Base-by-base conservation (phyloP, 257 asterid species). In the Petrea volubilis region DNA sequence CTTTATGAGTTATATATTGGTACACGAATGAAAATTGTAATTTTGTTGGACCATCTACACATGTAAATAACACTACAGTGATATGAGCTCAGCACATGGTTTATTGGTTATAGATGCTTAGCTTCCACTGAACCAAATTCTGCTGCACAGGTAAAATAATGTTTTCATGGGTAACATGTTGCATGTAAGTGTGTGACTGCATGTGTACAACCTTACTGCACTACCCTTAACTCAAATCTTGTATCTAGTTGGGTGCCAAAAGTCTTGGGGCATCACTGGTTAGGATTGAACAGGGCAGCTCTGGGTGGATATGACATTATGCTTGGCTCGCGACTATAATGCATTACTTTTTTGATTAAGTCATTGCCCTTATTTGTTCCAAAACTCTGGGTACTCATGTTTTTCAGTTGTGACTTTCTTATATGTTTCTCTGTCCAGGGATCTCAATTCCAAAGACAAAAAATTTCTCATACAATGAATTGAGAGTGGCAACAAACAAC, bases 401-500 rank as follows among this genome's bases (percentile, higher is more conserved):
- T 44, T 74, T 50, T 53, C 36, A 53, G 59, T 65, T 23, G 11
- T 51, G 47, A 60, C 64, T 31, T 61, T 75, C 65, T 64, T 60
- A 53, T 40, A 44, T 44, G 20, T 64, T 72, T 76, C 52, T 4
- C 64, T 79, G 66, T 71, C 59, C 86, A 90, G 97, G 87, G 66
- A 24, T 60, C 47, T 67, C 87, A 44, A 59, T 82, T 52, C 62
- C 61, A 10, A 80, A 67, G 64, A 87, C 90, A 17, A 88, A 80
- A 53, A 88, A 72, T 52, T 88, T 92, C 87, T 56, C 89, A 14
- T 88, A 81, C 85, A 80, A 76, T 34, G 96, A 86, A 67, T 73
- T 92, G 78, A 76, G 71, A 80, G 69, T 38, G 53, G 96, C 97
- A 57, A 90, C 98, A 46, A 73, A 90, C 36, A 80, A 90, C 82